Base-by-base conservation (phyloP, 768 basidiomycete genomes). In the Tricholoma sp. region DNA sequence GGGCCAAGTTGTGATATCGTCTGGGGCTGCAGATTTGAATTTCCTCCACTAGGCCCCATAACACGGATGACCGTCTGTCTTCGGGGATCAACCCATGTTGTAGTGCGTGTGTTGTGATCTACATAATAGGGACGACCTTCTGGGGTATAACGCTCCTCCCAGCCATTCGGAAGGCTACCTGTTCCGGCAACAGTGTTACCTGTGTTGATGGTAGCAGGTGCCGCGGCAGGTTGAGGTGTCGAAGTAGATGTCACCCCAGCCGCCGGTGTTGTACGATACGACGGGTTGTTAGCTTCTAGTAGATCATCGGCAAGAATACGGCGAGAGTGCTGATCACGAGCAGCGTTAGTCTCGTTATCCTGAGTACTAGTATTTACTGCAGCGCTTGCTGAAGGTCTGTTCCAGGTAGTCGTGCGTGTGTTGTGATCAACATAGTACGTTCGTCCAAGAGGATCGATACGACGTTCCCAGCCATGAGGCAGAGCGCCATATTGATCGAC, bases 351-450 rank as follows among this genome's bases (percentile, higher is more conserved):
- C 68, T 91, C 91, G 53, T 71, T 85, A 63, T 88, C 85, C 68
- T 91, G 89, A 4, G 80, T 75, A 34, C 76, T 81, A 48, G 74
- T 80, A 66, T 96, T 95, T 12, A 80, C 85, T 3, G 83, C 80
- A 45, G 89, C 86, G 65, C 80, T 93, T 11, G 83, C 72, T 20
- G 88, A 91, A 6, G 96, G 96, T 15, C 97, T 78, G 68, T 93
- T 95, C 97, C 97, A 99, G 0, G 97, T 98, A 6, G 97, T 99
- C 11, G 89, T 91, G 55, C 97, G 88, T 8, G 92, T 93, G 70
- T 98, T 98, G 74, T 98, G 97, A 68, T 99, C 97, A 54, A 99
- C 97, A 69, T 98, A 99, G 70, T 99, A 99, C 6, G 93, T 96
- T 55, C 97, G 78, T 8, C 89, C 97, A 24, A 98, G 82, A 32